phyloP scores from a whole-genome alignment of 2,329 filamentous ascomycete species.

The Ophiobolus disseminans region DNA sequence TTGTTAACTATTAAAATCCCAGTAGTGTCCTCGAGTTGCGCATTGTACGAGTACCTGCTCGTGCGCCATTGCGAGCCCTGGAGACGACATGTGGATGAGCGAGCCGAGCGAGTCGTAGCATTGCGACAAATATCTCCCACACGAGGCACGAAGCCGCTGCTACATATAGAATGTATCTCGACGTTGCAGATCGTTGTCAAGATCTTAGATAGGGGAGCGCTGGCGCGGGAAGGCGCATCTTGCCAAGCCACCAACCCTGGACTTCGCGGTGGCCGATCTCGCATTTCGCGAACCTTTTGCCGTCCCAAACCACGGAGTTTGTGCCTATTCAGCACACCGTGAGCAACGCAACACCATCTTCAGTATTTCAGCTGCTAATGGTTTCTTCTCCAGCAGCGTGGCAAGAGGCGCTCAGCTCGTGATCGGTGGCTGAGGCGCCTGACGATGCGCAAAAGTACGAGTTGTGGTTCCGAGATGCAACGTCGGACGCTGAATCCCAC shows the following conservation, averaged over 20 bases:
- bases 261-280: not conserved
- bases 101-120: too few relatives aligned
- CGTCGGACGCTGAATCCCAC: constrained; percentile 19
- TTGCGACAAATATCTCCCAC: too few relatives aligned
- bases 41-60: too few relatives aligned
- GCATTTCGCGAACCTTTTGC: not conserved
- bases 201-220: not conserved
- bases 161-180: too few relatives aligned
- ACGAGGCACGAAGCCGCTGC: too few relatives aligned
- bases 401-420: constrained; percentile 17
- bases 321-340: not conserved
- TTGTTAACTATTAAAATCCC: too few relatives aligned
- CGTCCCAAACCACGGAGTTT: not conserved
- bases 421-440: constrained; percentile 32
- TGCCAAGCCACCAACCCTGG: not conserved
- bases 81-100: too few relatives aligned
- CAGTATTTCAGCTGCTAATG: constrained; percentile 20
- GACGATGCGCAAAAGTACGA: constrained; percentile 14
- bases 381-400: constrained; percentile 23
- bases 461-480: constrained; percentile 31
- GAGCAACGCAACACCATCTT: constrained; percentile 8
- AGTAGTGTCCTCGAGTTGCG: too few relatives aligned
- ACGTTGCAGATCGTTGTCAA: too few relatives aligned
- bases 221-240: not conserved
- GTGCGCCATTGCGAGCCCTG: too few relatives aligned